Evolutionary conservation across 768 basidiomycete species (phyloP).

Genomic region (Mycena galopus): DNA sequence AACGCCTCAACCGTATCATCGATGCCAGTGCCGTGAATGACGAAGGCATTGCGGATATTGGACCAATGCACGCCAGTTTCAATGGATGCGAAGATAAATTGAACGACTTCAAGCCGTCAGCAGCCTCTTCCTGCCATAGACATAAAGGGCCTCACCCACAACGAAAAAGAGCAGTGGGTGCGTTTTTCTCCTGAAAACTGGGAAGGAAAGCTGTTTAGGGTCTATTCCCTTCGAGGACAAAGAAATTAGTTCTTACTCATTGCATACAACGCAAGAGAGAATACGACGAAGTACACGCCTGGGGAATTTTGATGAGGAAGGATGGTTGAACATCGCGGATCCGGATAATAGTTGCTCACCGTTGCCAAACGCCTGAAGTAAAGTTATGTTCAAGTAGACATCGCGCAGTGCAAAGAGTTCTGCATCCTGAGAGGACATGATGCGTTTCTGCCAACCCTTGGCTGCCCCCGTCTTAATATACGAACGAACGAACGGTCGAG

Average conservation of each 20-base stretch:
- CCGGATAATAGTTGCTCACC: no score
- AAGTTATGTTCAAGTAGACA: conserved; percentile 26
- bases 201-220: background rate
- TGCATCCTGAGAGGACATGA: conserved; percentile 16
- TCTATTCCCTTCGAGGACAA: background rate
- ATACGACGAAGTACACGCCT: conserved; percentile 30
- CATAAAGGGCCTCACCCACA: conserved; percentile 22
- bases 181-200: conserved; percentile 29
- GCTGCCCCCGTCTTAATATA: background rate
- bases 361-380: conserved; percentile 23
- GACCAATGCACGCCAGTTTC: conserved; percentile 29
- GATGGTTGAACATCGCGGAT: background rate
- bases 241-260: conserved; percentile 28
- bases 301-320: background rate
- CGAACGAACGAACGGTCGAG: no score
- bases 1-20: conserved; percentile 13
- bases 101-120: no score
- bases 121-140: no score
- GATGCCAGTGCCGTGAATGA: conserved; percentile 20
- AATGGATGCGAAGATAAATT: conserved; percentile 20
- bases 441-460: background rate
- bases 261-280: conserved; percentile 31
- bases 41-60: conserved; percentile 20
- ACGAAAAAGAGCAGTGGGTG: conserved; percentile 4
- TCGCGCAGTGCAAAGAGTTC: conserved; percentile 26